phyloP scores from a whole-genome alignment of 768 basidiomycete genomes.

The Boletus subcaerulescens region DNA sequence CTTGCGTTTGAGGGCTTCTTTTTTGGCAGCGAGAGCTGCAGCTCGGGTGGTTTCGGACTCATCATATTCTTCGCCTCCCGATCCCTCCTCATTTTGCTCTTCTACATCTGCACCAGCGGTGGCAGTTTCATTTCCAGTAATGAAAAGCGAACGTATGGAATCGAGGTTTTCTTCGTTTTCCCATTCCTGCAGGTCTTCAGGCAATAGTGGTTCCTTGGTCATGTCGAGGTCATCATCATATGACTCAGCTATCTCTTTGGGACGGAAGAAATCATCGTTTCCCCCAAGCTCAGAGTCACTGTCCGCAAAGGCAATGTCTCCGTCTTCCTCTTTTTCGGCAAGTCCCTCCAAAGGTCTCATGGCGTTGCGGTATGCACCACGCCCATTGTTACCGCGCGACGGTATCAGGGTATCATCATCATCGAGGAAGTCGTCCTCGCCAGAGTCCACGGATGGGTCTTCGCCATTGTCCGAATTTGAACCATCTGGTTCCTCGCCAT shows the following conservation, averaged over 20 bases:
- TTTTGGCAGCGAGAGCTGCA: slow-evolving; percentile 73
- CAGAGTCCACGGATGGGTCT: not conserved
- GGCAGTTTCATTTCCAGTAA: slow-evolving; percentile 59
- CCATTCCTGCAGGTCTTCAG: slow-evolving; percentile 66
- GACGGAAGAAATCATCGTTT: slow-evolving; percentile 69
- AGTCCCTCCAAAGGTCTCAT: slow-evolving; percentile 38
- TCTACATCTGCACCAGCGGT: slow-evolving; percentile 38
- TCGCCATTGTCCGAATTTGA: slow-evolving; percentile 1
- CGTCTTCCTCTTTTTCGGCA: slow-evolving; percentile 33
- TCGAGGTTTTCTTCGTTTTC: slow-evolving; percentile 83
- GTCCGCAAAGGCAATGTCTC: slow-evolving; percentile 65
- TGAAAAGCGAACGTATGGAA: slow-evolving; percentile 84
- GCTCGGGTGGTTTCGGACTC: slow-evolving; percentile 38
- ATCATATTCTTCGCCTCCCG: slow-evolving; percentile 33
- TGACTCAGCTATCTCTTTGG: slow-evolving; percentile 39
- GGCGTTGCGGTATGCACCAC: slow-evolving; percentile 44
- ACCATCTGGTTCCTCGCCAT: not conserved
- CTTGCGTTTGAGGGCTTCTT: slow-evolving; percentile 87
- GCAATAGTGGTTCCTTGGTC: slow-evolving; percentile 57
- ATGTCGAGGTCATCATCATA: slow-evolving; percentile 61
- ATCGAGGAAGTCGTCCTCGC: not conserved
- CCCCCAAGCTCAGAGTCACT: slow-evolving; percentile 73
- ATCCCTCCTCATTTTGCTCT: slow-evolving; percentile 40
- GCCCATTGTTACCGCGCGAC: slow-evolving; percentile 42
- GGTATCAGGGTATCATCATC: not conserved